Conservation (phyloP, 2,329 filamentous ascomycete genomes). For the Phialemoniopsis sp. region DNA sequence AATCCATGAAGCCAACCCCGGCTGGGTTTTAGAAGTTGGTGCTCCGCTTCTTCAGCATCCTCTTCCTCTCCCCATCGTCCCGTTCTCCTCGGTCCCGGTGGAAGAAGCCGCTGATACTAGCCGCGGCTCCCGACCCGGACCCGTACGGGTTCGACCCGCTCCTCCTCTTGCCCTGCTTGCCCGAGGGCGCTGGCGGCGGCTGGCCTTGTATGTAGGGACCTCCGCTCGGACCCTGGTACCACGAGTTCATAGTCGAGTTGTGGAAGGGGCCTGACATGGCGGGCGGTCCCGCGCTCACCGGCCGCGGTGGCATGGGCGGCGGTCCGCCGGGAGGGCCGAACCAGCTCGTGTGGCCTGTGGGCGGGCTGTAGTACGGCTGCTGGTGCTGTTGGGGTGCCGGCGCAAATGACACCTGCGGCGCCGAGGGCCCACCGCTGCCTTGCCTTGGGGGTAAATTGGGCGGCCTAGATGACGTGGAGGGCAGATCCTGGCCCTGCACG, state of each 20-base stretch:
- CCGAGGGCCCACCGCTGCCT: conserved; percentile 20
- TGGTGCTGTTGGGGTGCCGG: no score
- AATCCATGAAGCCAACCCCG: no score
- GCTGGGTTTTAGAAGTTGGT: conserved; percentile 21
- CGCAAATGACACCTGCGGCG: conserved; percentile 21
- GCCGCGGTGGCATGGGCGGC: conserved; percentile 33
- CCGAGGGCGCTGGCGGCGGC: conserved; percentile 11
- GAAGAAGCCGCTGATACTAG: conserved; percentile 16
- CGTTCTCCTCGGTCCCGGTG: conserved; percentile 7
- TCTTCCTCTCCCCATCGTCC: conserved; percentile 15
- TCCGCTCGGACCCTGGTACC: conserved; percentile 20
- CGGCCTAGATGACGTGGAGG: conserved; percentile 13
- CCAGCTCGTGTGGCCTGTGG: conserved; percentile 6
- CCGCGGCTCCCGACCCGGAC: conserved; percentile 8
- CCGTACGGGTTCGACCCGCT: conserved; percentile 10
- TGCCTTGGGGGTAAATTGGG: conserved; percentile 9
- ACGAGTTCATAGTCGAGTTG: conserved; percentile 14
- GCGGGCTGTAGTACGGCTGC: conserved; percentile 18
- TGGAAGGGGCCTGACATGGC: conserved; percentile 9
- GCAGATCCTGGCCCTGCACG: conserved; percentile 40
- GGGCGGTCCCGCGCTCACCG: conserved; percentile 41
- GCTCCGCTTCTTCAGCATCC: conserved; percentile 27
- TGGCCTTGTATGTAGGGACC: conserved; percentile 13
- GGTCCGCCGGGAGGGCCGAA: conserved; percentile 7
- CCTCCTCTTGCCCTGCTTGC: conserved; percentile 12